Evolutionary conservation across 805 yeast genomes (phyloP).

Genomic region (Ogataea wickerhamii): DNA sequence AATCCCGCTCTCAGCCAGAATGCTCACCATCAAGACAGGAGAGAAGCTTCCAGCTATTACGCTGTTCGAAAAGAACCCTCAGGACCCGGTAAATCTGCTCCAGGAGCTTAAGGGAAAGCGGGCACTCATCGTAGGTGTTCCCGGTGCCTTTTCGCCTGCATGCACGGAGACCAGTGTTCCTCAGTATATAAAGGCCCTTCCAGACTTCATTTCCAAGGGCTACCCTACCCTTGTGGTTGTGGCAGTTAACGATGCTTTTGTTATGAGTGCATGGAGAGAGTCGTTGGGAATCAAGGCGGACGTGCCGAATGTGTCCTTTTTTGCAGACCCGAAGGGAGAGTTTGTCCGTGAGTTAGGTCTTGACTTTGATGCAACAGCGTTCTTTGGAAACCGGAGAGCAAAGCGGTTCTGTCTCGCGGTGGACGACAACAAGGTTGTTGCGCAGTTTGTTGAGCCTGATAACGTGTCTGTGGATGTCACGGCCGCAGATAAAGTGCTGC

Average conservation of each 20-base stretch:
- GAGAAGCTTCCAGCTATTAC: slow-evolving; percentile 20
- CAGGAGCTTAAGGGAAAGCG: slow-evolving; percentile 30
- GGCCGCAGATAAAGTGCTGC: slow-evolving; percentile 43
- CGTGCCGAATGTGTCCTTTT: slow-evolving; percentile 33
- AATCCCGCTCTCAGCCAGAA: slow-evolving; percentile 6
- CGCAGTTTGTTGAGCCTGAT: slow-evolving; percentile 77
- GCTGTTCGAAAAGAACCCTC: slow-evolving; percentile 23
- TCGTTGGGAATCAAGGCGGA: slow-evolving; percentile 30
- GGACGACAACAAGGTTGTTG: slow-evolving; percentile 67
- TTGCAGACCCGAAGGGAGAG: slow-evolving; percentile 79
- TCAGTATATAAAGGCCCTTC: slow-evolving; percentile 54
- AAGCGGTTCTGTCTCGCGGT: slow-evolving; percentile 74
- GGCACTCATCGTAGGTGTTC: slow-evolving; percentile 54
- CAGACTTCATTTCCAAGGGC: slow-evolving; percentile 63
- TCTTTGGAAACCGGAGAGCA: slow-evolving; percentile 75
- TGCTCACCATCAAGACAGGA: slow-evolving; percentile 20
- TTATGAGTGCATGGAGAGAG: slow-evolving; percentile 75
- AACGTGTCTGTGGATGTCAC: slow-evolving; percentile 62
- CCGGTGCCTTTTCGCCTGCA: slow-evolving; percentile 80
- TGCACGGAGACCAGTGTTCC: slow-evolving; percentile 74
- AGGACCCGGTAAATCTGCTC: slow-evolving; percentile 18
- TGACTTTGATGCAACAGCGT: slow-evolving; percentile 67
- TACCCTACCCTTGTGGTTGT: slow-evolving; percentile 58
- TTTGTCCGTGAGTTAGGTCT: slow-evolving; percentile 64
- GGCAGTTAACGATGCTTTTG: slow-evolving; percentile 85